These are phyloP conservation scores for Penicillium coffeae DNA, from an alignment of 495 filamentous ascomycete species.

Conservation along the genomic window DNA sequence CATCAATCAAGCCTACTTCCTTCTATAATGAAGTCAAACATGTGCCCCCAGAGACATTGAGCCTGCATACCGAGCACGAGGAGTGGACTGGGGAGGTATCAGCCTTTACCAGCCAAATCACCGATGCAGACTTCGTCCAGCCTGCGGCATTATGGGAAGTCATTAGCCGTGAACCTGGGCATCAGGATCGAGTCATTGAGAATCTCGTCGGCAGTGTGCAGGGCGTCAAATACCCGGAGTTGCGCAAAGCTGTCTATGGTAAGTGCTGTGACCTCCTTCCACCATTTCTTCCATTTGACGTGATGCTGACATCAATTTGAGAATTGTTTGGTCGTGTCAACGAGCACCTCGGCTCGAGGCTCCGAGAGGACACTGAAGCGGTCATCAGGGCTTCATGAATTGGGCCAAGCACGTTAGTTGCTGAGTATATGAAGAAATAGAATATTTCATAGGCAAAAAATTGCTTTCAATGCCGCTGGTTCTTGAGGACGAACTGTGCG, in stretches of 20 bases:
- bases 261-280: not conserved
- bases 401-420: no score
- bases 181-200: conserved; percentile 55
- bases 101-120: conserved; percentile 23
- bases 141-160: conserved; percentile 38
- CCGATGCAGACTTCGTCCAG: conserved; percentile 17
- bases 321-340: not conserved
- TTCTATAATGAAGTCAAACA: conserved; percentile 18
- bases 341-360: not conserved
- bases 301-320: not conserved
- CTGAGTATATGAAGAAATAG: no score
- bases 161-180: conserved; percentile 50
- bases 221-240: conserved; percentile 18
- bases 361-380: no score
- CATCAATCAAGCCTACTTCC: conserved; percentile 13
- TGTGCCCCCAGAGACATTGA: conserved; percentile 1
- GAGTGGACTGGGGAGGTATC: conserved; percentile 47
- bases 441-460: no score
- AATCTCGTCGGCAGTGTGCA: conserved; percentile 46
- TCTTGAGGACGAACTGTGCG: no score
- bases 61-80: conserved; percentile 46
- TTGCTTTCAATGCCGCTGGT: no score
- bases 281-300: not conserved
- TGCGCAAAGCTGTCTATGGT: conserved; percentile 25
- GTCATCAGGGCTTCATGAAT: not conserved